A percentile compares a stretch with the other conserved stretches of the same genome.
phyloP scores from a whole-genome alignment of 1,284 basidiomycete genomes.

The Ceraceosorus bombacis region DNA sequence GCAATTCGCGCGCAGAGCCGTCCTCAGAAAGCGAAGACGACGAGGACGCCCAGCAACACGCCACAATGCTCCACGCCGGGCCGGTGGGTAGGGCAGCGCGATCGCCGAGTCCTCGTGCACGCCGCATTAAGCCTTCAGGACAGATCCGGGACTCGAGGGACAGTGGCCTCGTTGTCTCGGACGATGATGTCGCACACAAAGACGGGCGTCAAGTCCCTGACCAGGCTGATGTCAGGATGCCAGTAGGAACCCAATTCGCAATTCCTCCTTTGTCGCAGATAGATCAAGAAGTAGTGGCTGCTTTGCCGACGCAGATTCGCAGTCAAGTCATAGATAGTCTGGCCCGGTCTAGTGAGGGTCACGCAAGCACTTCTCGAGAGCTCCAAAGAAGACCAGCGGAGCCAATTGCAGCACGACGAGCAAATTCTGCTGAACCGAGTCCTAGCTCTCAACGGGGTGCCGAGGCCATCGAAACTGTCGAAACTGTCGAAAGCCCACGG shows the following conservation, averaged over 20 bases:
- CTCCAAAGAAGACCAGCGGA: conserved; percentile 1
- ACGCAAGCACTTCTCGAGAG: too few relatives aligned
- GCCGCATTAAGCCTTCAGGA: too few relatives aligned
- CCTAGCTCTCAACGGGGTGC: conserved; percentile 19
- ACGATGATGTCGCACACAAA: too few relatives aligned
- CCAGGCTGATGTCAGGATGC: too few relatives aligned
- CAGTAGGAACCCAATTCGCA: conserved; percentile 21
- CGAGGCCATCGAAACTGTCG: conserved; percentile 17
- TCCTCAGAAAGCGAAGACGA: conserved; percentile 1
- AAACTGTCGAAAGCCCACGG: conserved; percentile 16
- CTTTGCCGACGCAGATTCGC: conserved; percentile 28
- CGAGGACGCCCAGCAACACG: conserved; percentile 9
- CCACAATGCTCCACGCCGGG: conserved; percentile 11
- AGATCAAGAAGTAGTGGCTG: conserved; percentile 25
- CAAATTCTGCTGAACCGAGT: not conserved
- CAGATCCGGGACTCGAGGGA: too few relatives aligned
- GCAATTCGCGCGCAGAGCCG: not conserved
- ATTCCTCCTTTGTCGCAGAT: conserved; percentile 37
- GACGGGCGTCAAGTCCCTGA: too few relatives aligned
- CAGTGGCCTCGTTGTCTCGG: too few relatives aligned
- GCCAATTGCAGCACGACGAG: not conserved
- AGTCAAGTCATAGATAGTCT: conserved; percentile 18
- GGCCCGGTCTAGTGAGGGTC: too few relatives aligned
- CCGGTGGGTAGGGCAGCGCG: too few relatives aligned
- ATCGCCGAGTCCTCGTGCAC: too few relatives aligned